Evolutionary conservation across 192 early-diverging fungal species (phyloP).

Genomic region (Ambispora gerdemannii): DNA sequence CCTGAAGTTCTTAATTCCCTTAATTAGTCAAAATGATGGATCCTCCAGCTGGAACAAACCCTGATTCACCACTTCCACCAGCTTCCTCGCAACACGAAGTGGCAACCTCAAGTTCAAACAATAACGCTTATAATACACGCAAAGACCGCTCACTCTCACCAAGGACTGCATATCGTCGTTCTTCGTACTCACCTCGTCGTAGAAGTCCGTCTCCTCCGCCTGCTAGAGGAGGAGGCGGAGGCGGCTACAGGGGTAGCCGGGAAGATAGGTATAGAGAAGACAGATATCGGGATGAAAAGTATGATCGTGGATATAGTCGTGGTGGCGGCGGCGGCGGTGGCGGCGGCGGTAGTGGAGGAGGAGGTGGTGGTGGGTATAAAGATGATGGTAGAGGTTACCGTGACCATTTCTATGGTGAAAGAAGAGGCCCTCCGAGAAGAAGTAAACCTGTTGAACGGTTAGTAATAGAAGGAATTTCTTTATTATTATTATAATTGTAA

Average conservation of each 20-base stretch:
- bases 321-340: conserved; percentile 36
- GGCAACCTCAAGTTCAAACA: not conserved
- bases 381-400: conserved; percentile 41
- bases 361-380: conserved; percentile 40
- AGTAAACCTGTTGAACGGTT: conserved; percentile 50
- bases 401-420: conserved; percentile 39
- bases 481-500: not conserved
- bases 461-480: conserved; percentile 10
- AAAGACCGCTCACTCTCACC: conserved; percentile 28
- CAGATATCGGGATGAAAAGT: conserved; percentile 33
- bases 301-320: conserved; percentile 37
- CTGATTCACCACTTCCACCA: conserved; percentile 18
- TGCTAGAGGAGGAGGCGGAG: too few species aligned
- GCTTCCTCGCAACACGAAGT: conserved; percentile 11
- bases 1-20: too few species aligned
- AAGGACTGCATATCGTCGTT: conserved; percentile 31
- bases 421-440: conserved; percentile 44
- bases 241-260: conserved; percentile 36
- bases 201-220: conserved; percentile 40
- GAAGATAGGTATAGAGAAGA: conserved; percentile 37
- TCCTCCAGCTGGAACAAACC: conserved; percentile 3
- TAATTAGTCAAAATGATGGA: conserved; percentile 1
- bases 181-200: conserved; percentile 42
- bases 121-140: conserved; percentile 19
- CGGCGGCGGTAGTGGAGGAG: conserved; percentile 40